A percentile compares a stretch with the other conserved stretches of the same genome.
phyloP scores from a whole-genome alignment of 2,329 filamentous ascomycete species.

The Neofusicoccum umdonicola region DNA sequence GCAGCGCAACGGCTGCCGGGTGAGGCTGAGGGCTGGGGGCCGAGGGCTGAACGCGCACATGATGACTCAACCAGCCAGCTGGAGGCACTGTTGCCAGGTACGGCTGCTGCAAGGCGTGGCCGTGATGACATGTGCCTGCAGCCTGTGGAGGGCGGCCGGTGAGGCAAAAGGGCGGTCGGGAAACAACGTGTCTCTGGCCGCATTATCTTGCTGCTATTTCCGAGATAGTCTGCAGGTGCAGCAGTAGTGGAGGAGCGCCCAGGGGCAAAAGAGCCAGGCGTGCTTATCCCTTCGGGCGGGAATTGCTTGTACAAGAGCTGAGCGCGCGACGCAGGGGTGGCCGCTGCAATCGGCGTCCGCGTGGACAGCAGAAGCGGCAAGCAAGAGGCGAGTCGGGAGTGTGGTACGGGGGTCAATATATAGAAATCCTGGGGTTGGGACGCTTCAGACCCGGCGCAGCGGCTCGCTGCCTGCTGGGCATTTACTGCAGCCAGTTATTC shows the following conservation, averaged over 20 bases:
- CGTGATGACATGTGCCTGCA: conserved; percentile 2
- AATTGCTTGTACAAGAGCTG: not conserved
- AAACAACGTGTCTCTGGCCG: conserved; percentile 13
- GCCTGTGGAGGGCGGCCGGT: not conserved
- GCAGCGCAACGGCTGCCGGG: not conserved
- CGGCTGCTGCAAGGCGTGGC: conserved; percentile 6
- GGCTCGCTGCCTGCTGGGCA: not conserved
- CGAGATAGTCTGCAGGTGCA: not conserved
- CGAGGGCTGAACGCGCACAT: conserved; percentile 1
- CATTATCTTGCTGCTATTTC: conserved; percentile 14
- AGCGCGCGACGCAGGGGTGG: conserved; percentile 5
- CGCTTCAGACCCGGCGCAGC: not conserved
- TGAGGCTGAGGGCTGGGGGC: not conserved
- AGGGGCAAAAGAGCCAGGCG: conserved; percentile 2
- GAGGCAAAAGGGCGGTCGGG: conserved; percentile 5
- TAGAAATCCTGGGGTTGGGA: conserved; percentile 6
- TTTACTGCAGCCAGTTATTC: not conserved
- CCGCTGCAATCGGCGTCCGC: conserved; percentile 7
- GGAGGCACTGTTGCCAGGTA: not conserved
- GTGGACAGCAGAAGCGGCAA: conserved; percentile 10
- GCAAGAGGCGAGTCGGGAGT: conserved; percentile 2
- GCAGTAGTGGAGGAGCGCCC: conserved; percentile 1
- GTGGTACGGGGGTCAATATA: conserved; percentile 14
- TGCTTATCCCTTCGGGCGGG: conserved; percentile 2
- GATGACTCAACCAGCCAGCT: conserved; percentile 1